Conservation (phyloP, 139 green algal genomes). For the Closterium sp. region DNA sequence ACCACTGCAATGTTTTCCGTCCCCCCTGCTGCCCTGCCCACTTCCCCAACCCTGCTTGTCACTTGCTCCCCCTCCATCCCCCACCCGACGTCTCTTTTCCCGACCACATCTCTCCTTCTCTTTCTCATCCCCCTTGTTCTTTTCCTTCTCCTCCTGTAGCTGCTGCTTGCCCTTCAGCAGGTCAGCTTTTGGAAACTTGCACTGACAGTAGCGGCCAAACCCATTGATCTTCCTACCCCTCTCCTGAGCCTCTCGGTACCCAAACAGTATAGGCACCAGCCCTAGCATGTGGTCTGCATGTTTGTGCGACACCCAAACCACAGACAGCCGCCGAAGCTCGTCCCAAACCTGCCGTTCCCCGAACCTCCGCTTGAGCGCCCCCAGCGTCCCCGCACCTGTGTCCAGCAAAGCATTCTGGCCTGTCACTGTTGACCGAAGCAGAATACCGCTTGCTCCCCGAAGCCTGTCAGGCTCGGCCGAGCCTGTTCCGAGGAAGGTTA, state of each 20-base stretch:
- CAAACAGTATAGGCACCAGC: constrained; percentile 9
- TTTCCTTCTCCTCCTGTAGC: too few species aligned
- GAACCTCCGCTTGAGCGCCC: constrained; percentile 32
- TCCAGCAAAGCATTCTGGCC: constrained; percentile 22
- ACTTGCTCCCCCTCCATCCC: neutral
- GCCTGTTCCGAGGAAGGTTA: constrained; percentile 48
- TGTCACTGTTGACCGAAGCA: constrained; percentile 10
- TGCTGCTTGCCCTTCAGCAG: neutral
- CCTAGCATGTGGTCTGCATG: constrained; percentile 34
- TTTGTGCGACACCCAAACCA: constrained; percentile 36
- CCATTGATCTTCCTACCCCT: neutral
- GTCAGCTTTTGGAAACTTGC: neutral
- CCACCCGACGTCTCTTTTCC: neutral
- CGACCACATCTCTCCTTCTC: neutral
- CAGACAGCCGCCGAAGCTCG: neutral
- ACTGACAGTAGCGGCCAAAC: neutral
- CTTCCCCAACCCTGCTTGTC: neutral
- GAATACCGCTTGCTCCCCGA: constrained; percentile 36
- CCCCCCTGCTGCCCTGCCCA: neutral
- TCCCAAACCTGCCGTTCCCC: neutral
- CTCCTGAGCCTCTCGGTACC: neutral
- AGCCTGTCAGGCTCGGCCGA: constrained; percentile 45
- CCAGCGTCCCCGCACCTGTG: constrained; percentile 13
- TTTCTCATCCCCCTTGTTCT: too few species aligned
- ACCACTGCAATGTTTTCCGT: neutral